Percentiles rank a stretch among this genome's conserved stretches.
phyloP scores from a whole-genome alignment of 1,139 yeast genomes.

The Pichia sp. region DNA sequence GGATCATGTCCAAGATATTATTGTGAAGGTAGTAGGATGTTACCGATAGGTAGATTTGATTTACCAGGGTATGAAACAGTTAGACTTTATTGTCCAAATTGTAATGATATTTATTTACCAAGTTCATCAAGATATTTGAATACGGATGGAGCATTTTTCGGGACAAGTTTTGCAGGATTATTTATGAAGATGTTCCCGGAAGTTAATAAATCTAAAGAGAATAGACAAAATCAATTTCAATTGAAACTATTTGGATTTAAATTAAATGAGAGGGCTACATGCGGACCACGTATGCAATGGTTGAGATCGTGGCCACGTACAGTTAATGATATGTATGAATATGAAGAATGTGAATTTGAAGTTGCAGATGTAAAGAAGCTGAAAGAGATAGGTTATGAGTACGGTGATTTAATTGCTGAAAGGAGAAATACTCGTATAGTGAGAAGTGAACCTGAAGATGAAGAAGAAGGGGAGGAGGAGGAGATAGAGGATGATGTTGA shows the following conservation, averaged over 20 bases:
- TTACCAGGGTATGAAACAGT: conserved; percentile 90
- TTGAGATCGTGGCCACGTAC: conserved; percentile 37
- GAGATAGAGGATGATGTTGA: conserved; percentile 5
- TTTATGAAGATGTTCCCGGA: conserved; percentile 87
- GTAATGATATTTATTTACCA: conserved; percentile 86
- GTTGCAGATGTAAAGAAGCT: conserved; percentile 35
- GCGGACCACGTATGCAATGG: conserved; percentile 97
- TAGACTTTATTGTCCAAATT: conserved; percentile 86
- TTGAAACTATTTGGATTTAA: conserved; percentile 84
- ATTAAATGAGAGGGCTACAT: conserved; percentile 62
- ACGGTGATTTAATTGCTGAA: neutral
- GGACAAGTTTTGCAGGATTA: conserved; percentile 90
- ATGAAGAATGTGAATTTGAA: conserved; percentile 52
- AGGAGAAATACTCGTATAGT: neutral
- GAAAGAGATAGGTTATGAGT: conserved; percentile 13
- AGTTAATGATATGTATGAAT: conserved; percentile 47
- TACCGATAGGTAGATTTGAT: conserved; percentile 91
- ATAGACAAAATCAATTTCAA: conserved; percentile 52
- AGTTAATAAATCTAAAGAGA: conserved; percentile 47
- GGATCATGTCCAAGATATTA: conserved; percentile 88
- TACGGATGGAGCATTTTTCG: conserved; percentile 94
- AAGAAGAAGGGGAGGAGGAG: conserved; percentile 11
- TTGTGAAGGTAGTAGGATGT: conserved; percentile 86
- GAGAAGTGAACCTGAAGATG: neutral
- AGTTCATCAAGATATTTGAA: conserved; percentile 76